Base-by-base conservation (phyloP, 2,329 filamentous ascomycete genomes). In the Periconia macrospinosa region DNA sequence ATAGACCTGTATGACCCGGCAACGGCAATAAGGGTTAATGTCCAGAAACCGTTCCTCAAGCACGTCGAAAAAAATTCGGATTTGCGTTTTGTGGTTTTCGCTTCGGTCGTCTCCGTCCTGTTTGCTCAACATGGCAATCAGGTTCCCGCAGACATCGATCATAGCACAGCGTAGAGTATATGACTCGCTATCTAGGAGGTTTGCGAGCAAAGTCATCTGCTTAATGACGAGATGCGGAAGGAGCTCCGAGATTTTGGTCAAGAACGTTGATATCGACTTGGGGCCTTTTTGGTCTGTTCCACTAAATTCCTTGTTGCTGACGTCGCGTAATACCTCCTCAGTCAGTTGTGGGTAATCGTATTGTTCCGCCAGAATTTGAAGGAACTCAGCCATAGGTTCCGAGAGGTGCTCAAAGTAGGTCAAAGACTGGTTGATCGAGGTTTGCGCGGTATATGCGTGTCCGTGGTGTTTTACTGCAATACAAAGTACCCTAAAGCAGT, bases 391-490 rank as follows among this genome's bases (percentile, higher is more conserved):
- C 94, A 99, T 99, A 1, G 94, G 94, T 69, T 99, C 94, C 0
- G 94, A 93, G n/a, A 99, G 79, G 74, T 99, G 94, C 76, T 99
- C 94, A 67, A 97, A 99, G 72, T 99, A 99, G 6, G 94, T 96
- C 61, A 99, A 78, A 70, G 94, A 97, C 74, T 99, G 94, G 50
- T 97, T 92, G 67, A 99, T 96, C 44, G 92, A 96, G 45, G 96
- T 97, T 81, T 99, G 94, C 1, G 94, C 94, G 48, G 90, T 92
- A 71, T 96, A 97, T 62, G 89, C 94, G 74, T 99, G 94, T 1
- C 94, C 94, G 71, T 99, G 94, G 69, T 97, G 92, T 78, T 99
- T 99, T 55, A 99, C 87, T 35, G 95, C 92, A 63, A 97, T 91
- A 70, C 94, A 99, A 8, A 99, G 79, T 18, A 97, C 92, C 74